Evolutionary conservation across 2,329 filamentous ascomycete genomes (phyloP), one percentile per base, ranked within the genome.

Genomic region (Tympanopsis confertula): DNA sequence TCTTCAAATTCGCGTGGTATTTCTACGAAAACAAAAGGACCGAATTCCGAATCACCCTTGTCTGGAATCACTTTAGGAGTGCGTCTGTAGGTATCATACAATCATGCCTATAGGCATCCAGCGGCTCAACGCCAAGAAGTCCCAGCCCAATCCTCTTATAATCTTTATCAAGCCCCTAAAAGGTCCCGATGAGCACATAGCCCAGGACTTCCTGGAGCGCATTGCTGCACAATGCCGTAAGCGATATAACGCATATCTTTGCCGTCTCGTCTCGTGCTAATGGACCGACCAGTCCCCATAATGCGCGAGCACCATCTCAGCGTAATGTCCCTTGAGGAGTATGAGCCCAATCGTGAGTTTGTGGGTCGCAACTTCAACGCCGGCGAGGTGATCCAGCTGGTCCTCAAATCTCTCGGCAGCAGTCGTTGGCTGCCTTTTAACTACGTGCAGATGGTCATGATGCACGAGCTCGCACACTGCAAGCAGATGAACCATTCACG

Each of bases 361-460:
- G 78, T 86, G 29, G 86, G 86, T 3, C 82, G 86, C 39, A 93
- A 94, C 53, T 93, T 94, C 67, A 94, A 94, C 47, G 82, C 81
- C 5, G 87, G 86, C 22, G 86, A 93, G 54, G 80, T 89, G 24
- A 76, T 94, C 37, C 86, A 94, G 58, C 69, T 94, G 1, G 86
- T 94, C 1, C 69, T 94, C 19, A 81, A 80, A 47, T 75, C 82
- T 1, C 70, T 68, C 0, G 64, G 61, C 4, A 71, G 69, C 1
- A 74, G 74, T 19, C 70, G 63, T 41, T 94, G 86, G 86, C 64
- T 94, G 17, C 82, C 84, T 0, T 87, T 91, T 51, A 68, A 76
- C 43, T 86, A 87, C 51, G 83, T 94, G 13, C 84, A 91, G 58
- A 89, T 91, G 83, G 85, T 93, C 46, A 93, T 94, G 86, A 88